phyloP scores from a whole-genome alignment of 169 alveolate genomes.

The Toxoplasma gondii region DNA sequence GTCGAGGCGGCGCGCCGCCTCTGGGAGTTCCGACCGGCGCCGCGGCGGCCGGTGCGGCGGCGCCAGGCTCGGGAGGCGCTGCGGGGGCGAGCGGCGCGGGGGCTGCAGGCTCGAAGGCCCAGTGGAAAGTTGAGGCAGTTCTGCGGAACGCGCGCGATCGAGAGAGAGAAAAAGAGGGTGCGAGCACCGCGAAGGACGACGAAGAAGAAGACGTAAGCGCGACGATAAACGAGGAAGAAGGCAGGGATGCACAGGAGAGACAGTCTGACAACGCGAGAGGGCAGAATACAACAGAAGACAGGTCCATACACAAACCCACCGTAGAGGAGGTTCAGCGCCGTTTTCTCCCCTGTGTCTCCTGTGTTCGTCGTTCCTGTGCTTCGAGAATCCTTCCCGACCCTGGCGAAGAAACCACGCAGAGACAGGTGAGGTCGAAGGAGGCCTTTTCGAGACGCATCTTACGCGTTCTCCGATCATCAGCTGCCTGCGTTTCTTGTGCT shows the following conservation, averaged over 20 bases:
- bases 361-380: too few species aligned
- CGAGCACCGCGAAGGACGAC: background rate
- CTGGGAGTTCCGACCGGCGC: background rate
- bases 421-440: too few species aligned
- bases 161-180: background rate
- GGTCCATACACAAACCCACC: too few species aligned
- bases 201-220: conserved; percentile 39
- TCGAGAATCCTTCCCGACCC: too few species aligned
- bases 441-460: too few species aligned
- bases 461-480: too few species aligned
- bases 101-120: background rate
- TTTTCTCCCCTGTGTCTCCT: too few species aligned
- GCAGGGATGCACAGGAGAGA: background rate
- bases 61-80: background rate
- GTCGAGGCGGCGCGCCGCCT: background rate
- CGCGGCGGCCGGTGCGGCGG: background rate
- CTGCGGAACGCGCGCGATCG: conserved; percentile 15
- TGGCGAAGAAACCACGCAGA: too few species aligned
- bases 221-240: background rate
- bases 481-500: background rate
- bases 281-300: too few species aligned
- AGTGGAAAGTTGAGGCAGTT: conserved; percentile 28
- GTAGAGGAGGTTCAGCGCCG: too few species aligned
- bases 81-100: background rate
- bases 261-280: background rate